phyloP scores from a whole-genome alignment of 805 yeast genomes.

The Candida anglica region DNA sequence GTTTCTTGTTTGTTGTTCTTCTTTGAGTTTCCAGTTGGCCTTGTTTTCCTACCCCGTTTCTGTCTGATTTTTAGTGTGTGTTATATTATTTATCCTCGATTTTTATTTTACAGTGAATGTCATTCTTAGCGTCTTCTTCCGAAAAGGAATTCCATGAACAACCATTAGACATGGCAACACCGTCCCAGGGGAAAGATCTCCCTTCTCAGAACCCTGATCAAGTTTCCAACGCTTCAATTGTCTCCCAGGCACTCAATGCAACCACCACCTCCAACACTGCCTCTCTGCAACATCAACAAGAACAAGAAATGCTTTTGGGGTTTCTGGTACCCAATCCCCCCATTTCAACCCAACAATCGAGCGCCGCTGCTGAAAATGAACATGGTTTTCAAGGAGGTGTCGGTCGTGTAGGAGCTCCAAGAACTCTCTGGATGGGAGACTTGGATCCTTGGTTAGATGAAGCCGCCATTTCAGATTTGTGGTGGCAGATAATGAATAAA shows the following conservation, averaged over 20 bases:
- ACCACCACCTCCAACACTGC: slow-evolving; percentile 27
- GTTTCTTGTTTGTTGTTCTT: too few relatives aligned
- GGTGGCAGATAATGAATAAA: slow-evolving; percentile 58
- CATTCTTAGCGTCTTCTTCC: too few relatives aligned
- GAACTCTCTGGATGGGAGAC: slow-evolving; percentile 88
- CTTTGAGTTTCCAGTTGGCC: too few relatives aligned
- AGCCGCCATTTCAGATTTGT: slow-evolving; percentile 42
- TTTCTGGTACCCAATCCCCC: slow-evolving; percentile 42
- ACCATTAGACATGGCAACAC: too few relatives aligned
- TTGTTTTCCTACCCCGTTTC: too few relatives aligned
- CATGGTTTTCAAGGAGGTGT: too few relatives aligned
- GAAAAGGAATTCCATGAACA: too few relatives aligned
- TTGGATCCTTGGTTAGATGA: slow-evolving; percentile 79
- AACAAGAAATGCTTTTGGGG: slow-evolving; percentile 36
- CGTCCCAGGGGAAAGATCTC: too few relatives aligned
- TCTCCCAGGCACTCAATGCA: too few relatives aligned
- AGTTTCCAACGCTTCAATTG: slow-evolving; percentile 2
- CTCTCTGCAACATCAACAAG: slow-evolving; percentile 40
- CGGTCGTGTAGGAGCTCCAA: slow-evolving; percentile 35
- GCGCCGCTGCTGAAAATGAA: slow-evolving; percentile 27
- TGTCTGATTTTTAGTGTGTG: too few relatives aligned
- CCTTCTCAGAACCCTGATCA: slow-evolving; percentile 1
- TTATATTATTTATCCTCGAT: too few relatives aligned
- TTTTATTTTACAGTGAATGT: too few relatives aligned
- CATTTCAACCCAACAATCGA: slow-evolving; percentile 32